Base-by-base conservation (phyloP, 257 asterid species). In the Galeopsis tetrahit region DNA sequence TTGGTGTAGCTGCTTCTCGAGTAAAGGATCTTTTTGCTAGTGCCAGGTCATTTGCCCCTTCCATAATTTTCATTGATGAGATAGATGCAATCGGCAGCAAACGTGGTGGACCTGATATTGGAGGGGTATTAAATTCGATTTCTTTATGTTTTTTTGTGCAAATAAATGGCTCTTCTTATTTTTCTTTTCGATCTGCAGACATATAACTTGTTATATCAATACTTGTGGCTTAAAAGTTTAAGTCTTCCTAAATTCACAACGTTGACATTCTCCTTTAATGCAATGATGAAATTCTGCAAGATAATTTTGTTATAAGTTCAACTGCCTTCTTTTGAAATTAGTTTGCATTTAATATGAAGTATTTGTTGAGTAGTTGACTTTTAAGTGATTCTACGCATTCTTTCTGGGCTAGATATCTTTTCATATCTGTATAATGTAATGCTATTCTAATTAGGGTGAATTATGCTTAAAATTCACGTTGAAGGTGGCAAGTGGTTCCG, bases 101-200 rank as follows among this genome's bases (percentile, higher is more conserved):
- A 81, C 96, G 99, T 44, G 99, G 99, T 73, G 99, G 99, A 36
- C 99, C 99, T 75, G 99, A 95, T 87, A 85, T 95, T 81, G 99
- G 98, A 70, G 99, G 99, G 93, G 99, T 95, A 89, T 81, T 96
- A 39, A 28, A 44, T 59, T 63, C 35, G n/a, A 58, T 69, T 11
- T 60, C 63, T 59, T 2, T 44, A 36, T 62, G 34, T 56, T 21
- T 42, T 59, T n/a, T 11, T 17, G 9, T 66, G 64, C 35, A 75
- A 70, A 71, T 63, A 48, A 63, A 35, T 59, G 65, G 70, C 17
- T 57, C 59, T 36, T 62, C 71, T 60, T 40, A 56, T 66, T 36
- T 32, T 55, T 49, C 46, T 60, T 35, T 49, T 73, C 69, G 35
- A 32, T 68, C 42, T 39, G 70, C 77, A 31, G 77, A 60, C 38